Evolutionary conservation across 2,329 filamentous ascomycete species (phyloP), one percentile per base, ranked within the genome.

Genomic region (Fusarium sp.): DNA sequence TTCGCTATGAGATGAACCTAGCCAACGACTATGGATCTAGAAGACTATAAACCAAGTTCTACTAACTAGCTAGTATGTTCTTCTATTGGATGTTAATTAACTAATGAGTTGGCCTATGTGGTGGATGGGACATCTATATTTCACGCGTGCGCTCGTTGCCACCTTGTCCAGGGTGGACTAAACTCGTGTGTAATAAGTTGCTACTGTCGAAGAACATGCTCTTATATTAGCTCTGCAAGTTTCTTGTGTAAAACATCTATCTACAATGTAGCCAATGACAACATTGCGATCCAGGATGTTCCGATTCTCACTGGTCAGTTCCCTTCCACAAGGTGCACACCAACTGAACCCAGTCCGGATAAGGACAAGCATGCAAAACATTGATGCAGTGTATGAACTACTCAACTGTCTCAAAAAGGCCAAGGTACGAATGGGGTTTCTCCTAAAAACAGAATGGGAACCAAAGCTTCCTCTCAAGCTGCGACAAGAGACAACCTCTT

Each of bases 21-120:
- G 47, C 17, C 47, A 54, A 32, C 47, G 17, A 32, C 47, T 9
- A 54, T 52, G 27, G 3, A 12, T 8, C 47, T 32, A 45, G n/a
- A 4, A 45, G 22, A 30, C 47, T 30, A 52, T 52, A 2, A 2
- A 17, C 15, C 3, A 30, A 8, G 15, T 1, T 2, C 6, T 30
- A 3, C 3, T 4, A 10, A 17, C 6, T 2, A 52, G 2, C 4
- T 2, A 52, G 25, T 15, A 30, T 0, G 9, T 30, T 10, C 10
- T 30, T 30, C 17, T n/a, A 52, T 52, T 52, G 25, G 47, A 30
- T 11, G 7, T 52, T 11, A n/a, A 52, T 52, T 12, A 12, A 52
- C 15, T 8, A 4, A 30, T 52, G 15, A 30, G 27, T 9, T 30
- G 22, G 11, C 14, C 15, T 47, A n/a, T n/a, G n/a, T n/a, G n/a